Conservation (phyloP, 176 grass and related monocot species). For the Poa annua region DNA sequence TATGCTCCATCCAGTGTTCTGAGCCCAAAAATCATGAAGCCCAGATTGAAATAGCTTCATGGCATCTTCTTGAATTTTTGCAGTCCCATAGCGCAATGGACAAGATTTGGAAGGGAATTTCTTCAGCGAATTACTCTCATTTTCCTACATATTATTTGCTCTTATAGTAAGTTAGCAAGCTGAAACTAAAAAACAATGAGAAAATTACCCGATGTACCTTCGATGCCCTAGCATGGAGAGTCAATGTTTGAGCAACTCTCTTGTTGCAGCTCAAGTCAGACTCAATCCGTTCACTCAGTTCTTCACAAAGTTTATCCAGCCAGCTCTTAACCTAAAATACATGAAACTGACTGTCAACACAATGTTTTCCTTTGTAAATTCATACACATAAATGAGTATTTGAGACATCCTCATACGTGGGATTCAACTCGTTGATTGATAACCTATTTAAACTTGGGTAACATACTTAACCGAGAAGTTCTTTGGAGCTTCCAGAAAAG, state of each 20-base stretch:
- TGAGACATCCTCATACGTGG: background rate
- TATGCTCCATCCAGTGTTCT: conserved; percentile 75
- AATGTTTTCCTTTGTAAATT: conserved; percentile 3
- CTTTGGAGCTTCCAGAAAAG: background rate
- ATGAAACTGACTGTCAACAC: background rate
- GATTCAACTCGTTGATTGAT: background rate
- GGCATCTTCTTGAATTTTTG: conserved; percentile 94
- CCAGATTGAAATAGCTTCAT: conserved; percentile 82
- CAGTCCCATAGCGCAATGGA: conserved; percentile 81
- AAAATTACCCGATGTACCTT: conserved; percentile 61
- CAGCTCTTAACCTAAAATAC: conserved; percentile 71
- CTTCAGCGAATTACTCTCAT: conserved; percentile 51
- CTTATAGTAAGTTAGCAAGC: background rate
- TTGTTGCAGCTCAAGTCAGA: conserved; percentile 90
- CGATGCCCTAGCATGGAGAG: conserved; percentile 75
- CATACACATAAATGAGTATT: background rate
- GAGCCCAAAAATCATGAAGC: conserved; percentile 84
- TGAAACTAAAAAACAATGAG: background rate
- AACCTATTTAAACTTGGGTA: conserved; percentile 18
- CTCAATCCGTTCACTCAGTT: conserved; percentile 88
- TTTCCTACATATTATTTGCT: conserved; percentile 38
- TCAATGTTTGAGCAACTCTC: conserved; percentile 77
- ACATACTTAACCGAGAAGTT: background rate
- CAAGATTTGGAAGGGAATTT: conserved; percentile 99
- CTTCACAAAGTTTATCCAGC: conserved; percentile 90